Percentiles rank a stretch among this genome's conserved stretches.
phyloP scores from a whole-genome alignment of 2,329 filamentous ascomycete species.

The Biscogniauxia mediterranea region DNA sequence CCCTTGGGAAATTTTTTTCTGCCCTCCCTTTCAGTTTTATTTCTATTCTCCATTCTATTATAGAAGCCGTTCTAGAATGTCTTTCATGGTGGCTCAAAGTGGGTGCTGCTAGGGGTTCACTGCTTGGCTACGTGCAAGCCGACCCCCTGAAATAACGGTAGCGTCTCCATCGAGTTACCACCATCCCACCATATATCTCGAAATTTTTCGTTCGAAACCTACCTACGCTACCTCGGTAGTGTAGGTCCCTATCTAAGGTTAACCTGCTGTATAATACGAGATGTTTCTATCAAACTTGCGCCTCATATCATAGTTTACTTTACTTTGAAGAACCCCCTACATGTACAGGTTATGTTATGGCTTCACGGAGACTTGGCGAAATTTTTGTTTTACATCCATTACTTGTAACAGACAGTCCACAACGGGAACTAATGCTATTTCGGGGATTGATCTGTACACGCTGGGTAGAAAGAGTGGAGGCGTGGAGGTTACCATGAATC shows the following conservation, averaged over 20 bases:
- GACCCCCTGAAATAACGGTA: not conserved
- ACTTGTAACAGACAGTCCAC: not conserved
- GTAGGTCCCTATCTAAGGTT: too few species aligned
- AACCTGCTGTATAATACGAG: not conserved
- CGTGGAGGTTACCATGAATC: not conserved
- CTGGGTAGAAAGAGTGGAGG: not conserved
- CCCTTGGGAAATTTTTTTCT: not conserved
- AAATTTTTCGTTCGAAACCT: not conserved
- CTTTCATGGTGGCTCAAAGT: not conserved
- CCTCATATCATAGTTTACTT: not conserved
- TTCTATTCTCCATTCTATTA: not conserved
- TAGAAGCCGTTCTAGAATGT: not conserved
- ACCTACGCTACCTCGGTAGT: too few species aligned
- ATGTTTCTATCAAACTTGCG: not conserved
- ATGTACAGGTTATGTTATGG: not conserved
- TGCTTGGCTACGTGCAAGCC: not conserved
- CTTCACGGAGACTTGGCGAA: too few species aligned
- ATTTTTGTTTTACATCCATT: constrained; percentile 4
- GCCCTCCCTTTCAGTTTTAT: not conserved
- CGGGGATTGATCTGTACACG: not conserved
- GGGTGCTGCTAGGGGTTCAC: not conserved
- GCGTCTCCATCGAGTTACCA: constrained; percentile 7
- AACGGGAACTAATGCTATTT: not conserved
- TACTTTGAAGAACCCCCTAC: not conserved
- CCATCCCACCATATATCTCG: not conserved